Evolutionary conservation across 352 stramenopile species (phyloP).

Genomic region (Phytophthora sojae): DNA sequence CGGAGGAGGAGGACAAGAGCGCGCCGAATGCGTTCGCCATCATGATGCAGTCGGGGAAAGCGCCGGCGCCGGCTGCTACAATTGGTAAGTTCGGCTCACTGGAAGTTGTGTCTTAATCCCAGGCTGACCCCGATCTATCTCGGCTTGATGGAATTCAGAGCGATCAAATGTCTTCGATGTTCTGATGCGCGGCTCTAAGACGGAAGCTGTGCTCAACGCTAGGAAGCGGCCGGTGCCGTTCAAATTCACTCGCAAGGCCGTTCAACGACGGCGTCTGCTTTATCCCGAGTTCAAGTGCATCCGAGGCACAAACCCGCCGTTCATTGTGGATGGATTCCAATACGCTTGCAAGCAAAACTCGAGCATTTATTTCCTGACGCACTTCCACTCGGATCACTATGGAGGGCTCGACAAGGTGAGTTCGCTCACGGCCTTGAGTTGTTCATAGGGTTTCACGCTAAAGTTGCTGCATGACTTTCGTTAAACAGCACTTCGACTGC

Average conservation of each 20-base stretch:
- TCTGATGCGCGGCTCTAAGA: constrained; percentile 84
- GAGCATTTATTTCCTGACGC: constrained; percentile 96
- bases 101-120: background rate
- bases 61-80: background rate
- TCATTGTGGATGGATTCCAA: constrained; percentile 90
- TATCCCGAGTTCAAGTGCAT: constrained; percentile 89
- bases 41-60: constrained; percentile 56
- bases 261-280: constrained; percentile 25
- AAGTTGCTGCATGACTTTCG: background rate
- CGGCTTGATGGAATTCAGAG: constrained; percentile 11
- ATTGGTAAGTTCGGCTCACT: constrained; percentile 19
- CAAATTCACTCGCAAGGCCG: constrained; percentile 39
- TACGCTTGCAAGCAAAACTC: constrained; percentile 79
- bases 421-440: background rate
- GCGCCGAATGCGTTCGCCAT: constrained; percentile 58
- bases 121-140: constrained; percentile 3
- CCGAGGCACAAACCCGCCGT: constrained; percentile 73
- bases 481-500: constrained; percentile 77
- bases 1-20: background rate
- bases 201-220: constrained; percentile 50
- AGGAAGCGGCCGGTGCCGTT: constrained; percentile 39
- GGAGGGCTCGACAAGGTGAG: constrained; percentile 84
- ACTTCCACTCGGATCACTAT: constrained; percentile 99
- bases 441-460: background rate
- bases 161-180: constrained; percentile 82